Percentiles rank a stretch among this genome's conserved stretches.
These are phyloP conservation scores for Apiospora marii DNA, from an alignment of 2,329 filamentous ascomycete species.

Conservation along the genomic window DNA sequence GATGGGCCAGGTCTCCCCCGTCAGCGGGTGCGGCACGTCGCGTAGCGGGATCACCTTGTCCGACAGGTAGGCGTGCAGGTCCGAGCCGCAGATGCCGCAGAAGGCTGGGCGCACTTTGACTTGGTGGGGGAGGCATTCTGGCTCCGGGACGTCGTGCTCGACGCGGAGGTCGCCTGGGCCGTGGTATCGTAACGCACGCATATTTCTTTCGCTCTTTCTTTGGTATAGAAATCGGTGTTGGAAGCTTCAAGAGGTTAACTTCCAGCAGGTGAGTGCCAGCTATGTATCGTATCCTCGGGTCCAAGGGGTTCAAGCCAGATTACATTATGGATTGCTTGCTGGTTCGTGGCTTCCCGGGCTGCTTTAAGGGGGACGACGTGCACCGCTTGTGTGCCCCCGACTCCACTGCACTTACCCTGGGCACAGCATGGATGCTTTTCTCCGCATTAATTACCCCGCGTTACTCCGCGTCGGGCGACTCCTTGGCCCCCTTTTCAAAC, in stretches of 20 bases:
- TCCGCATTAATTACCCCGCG: conserved; percentile 19
- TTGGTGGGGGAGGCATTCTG: conserved; percentile 33
- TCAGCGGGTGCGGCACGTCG: conserved; percentile 61
- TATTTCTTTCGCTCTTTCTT: neutral
- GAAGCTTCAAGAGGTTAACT: too few species aligned
- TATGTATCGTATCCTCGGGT: too few species aligned
- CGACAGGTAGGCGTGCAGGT: conserved; percentile 43
- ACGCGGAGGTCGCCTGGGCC: conserved; percentile 34
- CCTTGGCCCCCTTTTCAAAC: neutral
- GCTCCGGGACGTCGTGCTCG: conserved; percentile 33
- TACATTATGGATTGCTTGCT: too few species aligned
- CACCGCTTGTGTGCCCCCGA: neutral
- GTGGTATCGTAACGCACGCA: conserved; percentile 36
- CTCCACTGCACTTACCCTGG: neutral
- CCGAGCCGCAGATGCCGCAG: conserved; percentile 46
- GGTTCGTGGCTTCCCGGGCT: too few species aligned
- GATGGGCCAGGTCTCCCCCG: conserved; percentile 63
- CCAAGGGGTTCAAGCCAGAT: too few species aligned
- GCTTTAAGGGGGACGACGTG: neutral
- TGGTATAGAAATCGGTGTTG: too few species aligned
- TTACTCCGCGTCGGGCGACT: neutral
- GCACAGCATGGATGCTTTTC: neutral
- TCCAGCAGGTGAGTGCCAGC: too few species aligned
- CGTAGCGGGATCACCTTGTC: conserved; percentile 40
- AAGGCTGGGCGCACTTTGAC: conserved; percentile 41